phyloP scores from a whole-genome alignment of 2,329 filamentous ascomycete genomes.

The Mariannaea sp. region DNA sequence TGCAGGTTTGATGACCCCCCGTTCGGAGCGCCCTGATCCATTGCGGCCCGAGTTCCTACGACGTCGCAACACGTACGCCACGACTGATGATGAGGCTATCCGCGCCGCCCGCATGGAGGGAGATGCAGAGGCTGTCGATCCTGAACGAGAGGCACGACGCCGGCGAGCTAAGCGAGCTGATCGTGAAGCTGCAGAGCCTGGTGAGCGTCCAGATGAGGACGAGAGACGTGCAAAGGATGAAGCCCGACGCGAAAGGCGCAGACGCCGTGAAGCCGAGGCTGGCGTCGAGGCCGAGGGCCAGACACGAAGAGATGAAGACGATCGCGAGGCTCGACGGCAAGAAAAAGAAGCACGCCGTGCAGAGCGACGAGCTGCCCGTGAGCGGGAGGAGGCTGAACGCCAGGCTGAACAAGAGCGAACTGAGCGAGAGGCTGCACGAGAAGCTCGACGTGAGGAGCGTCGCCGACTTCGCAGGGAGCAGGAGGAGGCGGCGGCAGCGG shows the following conservation, averaged over 20 bases:
- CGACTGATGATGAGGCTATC: conserved; percentile 55
- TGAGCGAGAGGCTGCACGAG: conserved; percentile 59
- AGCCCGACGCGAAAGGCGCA: conserved; percentile 58
- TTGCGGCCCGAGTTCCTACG: conserved; percentile 47
- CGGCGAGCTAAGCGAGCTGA: conserved; percentile 64
- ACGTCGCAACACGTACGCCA: conserved; percentile 55
- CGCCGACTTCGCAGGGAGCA: conserved; percentile 55
- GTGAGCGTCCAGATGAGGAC: conserved; percentile 50
- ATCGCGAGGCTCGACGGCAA: conserved; percentile 50
- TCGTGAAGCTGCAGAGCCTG: conserved; percentile 47
- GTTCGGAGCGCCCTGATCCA: conserved; percentile 45
- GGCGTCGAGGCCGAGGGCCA: conserved; percentile 54
- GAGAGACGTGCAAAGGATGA: conserved; percentile 61
- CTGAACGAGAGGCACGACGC: conserved; percentile 64
- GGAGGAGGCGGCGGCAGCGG: conserved; percentile 48
- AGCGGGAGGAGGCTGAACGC: conserved; percentile 33
- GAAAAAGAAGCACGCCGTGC: conserved; percentile 59
- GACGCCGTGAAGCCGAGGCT: conserved; percentile 52
- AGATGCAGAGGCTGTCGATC: conserved; percentile 54
- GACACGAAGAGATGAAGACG: conserved; percentile 18
- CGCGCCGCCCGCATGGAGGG: conserved; percentile 56
- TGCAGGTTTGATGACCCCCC: conserved; percentile 59
- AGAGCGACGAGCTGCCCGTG: conserved; percentile 53
- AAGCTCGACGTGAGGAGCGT: conserved; percentile 55
- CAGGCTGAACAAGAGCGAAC: conserved; percentile 57